These are phyloP conservation scores for Botryotinia convoluta DNA, from an alignment of 2,329 filamentous ascomycete genomes.

Conservation along the genomic window DNA sequence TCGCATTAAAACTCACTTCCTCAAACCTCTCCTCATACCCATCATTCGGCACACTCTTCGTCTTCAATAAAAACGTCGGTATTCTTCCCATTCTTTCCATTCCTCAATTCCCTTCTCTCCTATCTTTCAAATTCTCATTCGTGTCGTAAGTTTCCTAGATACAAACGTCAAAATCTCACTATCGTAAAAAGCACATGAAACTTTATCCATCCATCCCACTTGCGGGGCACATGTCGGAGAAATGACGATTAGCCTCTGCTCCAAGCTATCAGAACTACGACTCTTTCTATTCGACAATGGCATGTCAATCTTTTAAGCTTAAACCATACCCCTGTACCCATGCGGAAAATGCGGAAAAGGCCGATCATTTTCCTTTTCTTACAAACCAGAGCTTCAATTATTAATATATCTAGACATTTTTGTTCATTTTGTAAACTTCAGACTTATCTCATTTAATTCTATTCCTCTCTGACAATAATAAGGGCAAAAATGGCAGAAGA, in stretches of 20 bases:
- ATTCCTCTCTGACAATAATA: neutral
- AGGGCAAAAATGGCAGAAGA: conserved; percentile 34
- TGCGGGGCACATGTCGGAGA: neutral
- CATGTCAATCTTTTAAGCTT: conserved; percentile 8
- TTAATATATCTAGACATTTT: neutral
- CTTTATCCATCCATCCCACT: neutral
- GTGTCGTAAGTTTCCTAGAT: neutral
- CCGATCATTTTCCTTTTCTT: neutral
- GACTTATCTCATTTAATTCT: neutral
- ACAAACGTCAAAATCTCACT: neutral
- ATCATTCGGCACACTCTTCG: conserved; percentile 68
- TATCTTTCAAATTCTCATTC: neutral
- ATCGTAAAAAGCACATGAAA: neutral
- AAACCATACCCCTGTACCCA: neutral
- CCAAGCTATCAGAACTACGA: neutral
- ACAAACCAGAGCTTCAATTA: conserved; percentile 5
- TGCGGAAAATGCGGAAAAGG: neutral
- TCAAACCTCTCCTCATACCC: conserved; percentile 69
- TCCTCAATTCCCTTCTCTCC: neutral
- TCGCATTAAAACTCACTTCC: conserved; percentile 32
- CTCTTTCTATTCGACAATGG: neutral
- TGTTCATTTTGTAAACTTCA: neutral
- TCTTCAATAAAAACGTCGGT: conserved; percentile 74
- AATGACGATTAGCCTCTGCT: neutral
- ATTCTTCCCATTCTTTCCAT: conserved; percentile 29